phyloP scores from a whole-genome alignment of 129 eudicot genomes.

The Scalesia atractyloides region DNA sequence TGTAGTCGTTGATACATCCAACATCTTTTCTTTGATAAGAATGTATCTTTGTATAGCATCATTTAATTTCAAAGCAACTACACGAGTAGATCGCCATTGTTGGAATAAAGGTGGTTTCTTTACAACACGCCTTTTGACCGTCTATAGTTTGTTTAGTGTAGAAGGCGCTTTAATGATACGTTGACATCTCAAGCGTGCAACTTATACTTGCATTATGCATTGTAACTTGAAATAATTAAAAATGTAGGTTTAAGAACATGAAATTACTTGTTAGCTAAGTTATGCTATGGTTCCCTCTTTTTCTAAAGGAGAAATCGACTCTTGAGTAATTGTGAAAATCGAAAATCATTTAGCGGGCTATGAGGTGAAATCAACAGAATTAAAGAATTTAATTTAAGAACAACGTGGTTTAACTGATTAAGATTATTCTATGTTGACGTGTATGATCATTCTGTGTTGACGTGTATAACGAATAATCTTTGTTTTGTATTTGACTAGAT shows the following conservation, averaged over 20 bases:
- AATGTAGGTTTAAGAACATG: background rate
- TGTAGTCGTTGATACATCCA: conserved; percentile 13
- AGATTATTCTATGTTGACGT: too few relatives aligned
- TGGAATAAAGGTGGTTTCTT: conserved; percentile 7
- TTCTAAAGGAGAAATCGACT: background rate
- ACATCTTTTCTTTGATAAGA: conserved; percentile 2
- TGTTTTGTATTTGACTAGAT: too few relatives aligned
- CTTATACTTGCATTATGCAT: background rate
- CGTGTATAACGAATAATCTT: too few relatives aligned
- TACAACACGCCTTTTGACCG: background rate
- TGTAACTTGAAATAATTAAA: too few relatives aligned
- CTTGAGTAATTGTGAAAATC: background rate
- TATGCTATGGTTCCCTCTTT: background rate
- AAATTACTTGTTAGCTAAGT: conserved; percentile 1
- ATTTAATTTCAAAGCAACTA: conserved; percentile 1
- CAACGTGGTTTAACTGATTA: background rate
- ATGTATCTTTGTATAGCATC: conserved; percentile 3
- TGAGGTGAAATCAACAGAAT: background rate
- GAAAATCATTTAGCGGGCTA: background rate
- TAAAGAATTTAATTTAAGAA: background rate
- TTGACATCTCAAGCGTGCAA: background rate
- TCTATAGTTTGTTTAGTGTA: conserved; percentile 1
- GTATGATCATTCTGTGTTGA: too few relatives aligned
- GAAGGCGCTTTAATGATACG: background rate
- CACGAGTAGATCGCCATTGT: conserved; percentile 23